Conservation (phyloP, 768 basidiomycete genomes). For the Russula sp. region DNA sequence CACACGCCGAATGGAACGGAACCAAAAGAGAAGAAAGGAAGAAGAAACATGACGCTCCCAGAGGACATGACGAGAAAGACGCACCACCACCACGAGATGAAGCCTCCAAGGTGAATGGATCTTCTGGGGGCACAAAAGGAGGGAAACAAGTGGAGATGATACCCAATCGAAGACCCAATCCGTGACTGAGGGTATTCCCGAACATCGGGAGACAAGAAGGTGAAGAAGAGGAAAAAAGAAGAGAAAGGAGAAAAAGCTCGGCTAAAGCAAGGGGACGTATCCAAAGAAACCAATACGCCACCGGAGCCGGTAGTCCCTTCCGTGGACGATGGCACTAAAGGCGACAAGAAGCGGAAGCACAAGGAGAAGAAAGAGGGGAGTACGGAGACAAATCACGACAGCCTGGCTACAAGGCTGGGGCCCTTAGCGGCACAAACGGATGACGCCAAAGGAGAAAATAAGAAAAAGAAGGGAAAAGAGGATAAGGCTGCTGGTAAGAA, state of each 20-base stretch:
- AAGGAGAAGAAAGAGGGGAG: conserved; percentile 8
- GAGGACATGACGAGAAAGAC: conserved; percentile 29
- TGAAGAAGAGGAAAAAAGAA: conserved; percentile 35
- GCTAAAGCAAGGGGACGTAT: conserved; percentile 7
- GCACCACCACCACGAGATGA: neutral
- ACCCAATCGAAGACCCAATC: conserved; percentile 26
- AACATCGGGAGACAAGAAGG: conserved; percentile 33
- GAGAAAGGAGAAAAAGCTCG: conserved; percentile 28
- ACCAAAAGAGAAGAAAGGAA: conserved; percentile 35
- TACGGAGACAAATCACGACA: neutral
- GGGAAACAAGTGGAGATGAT: conserved; percentile 21
- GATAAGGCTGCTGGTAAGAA: neutral
- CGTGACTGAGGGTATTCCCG: conserved; percentile 9
- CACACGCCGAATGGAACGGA: conserved; percentile 16
- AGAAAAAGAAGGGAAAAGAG: conserved; percentile 9
- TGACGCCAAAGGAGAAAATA: neutral
- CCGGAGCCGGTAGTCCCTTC: neutral
- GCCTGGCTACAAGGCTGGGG: neutral
- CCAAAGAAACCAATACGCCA: conserved; percentile 1
- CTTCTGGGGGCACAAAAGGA: conserved; percentile 31
- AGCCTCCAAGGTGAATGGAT: conserved; percentile 6
- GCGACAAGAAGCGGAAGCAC: conserved; percentile 28
- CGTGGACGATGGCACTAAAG: neutral
- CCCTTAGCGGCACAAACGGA: neutral
- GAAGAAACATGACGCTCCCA: conserved; percentile 36